Evolutionary conservation across 192 early-diverging fungal species (phyloP).

Genomic region (Mortierella hygrophila): DNA sequence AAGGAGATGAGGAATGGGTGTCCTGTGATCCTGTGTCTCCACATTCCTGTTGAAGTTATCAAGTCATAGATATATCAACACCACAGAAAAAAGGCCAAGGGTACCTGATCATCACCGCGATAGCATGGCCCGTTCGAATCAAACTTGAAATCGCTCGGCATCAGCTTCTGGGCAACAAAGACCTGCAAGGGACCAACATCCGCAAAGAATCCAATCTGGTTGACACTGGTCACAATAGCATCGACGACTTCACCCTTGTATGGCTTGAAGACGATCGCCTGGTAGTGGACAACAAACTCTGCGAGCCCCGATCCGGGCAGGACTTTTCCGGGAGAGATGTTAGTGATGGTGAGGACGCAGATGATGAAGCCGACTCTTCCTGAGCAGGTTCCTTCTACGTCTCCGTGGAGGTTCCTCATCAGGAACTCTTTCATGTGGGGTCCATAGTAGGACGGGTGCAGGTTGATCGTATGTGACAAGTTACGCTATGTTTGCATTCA

Average conservation of each 20-base stretch:
- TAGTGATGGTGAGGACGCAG: slow-evolving; percentile 84
- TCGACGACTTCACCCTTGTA: slow-evolving; percentile 98
- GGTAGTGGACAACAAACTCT: slow-evolving; percentile 92
- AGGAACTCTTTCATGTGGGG: slow-evolving; percentile 83
- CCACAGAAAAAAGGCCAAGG: neutral
- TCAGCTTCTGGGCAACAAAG: slow-evolving; percentile 89
- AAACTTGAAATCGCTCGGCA: slow-evolving; percentile 92
- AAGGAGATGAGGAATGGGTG: neutral
- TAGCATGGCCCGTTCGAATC: slow-evolving; percentile 84
- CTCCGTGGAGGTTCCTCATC: slow-evolving; percentile 85
- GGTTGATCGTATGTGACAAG: slow-evolving; percentile 91
- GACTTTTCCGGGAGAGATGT: slow-evolving; percentile 86
- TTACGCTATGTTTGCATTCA: slow-evolving; percentile 72
- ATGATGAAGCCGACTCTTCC: slow-evolving; percentile 95
- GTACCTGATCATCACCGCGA: slow-evolving; percentile 79
- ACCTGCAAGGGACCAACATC: slow-evolving; percentile 94
- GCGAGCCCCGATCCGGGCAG: slow-evolving; percentile 84
- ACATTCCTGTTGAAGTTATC: no score
- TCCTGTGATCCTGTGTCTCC: neutral
- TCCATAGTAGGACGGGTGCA: slow-evolving; percentile 95
- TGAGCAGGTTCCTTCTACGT: slow-evolving; percentile 96
- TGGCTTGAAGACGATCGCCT: slow-evolving; percentile 97
- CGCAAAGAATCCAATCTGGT: slow-evolving; percentile 96
- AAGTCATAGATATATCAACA: no score
- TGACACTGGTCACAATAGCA: slow-evolving; percentile 89